Conservation (phyloP, 78 protist species). For the Polysphondylium violaceum region DNA sequence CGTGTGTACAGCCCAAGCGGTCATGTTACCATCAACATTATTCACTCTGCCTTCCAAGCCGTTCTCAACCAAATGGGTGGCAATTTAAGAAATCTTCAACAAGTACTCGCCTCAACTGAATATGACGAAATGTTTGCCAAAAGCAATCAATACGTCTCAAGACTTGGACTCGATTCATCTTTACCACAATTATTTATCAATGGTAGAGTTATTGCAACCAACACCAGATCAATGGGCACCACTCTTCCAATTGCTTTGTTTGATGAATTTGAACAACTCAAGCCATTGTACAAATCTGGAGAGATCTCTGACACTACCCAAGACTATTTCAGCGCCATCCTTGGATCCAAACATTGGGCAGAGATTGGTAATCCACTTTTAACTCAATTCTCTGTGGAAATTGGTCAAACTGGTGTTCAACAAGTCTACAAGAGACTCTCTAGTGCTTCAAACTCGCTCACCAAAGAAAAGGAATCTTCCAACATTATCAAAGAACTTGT, state of each 20-base stretch:
- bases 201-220: constrained; percentile 33
- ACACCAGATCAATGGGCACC: not conserved
- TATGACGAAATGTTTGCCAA: not conserved
- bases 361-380: not conserved
- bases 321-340: constrained; percentile 16
- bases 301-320: not conserved
- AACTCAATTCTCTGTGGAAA: too few species aligned
- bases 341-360: not conserved
- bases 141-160: constrained; percentile 3
- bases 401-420: too few species aligned
- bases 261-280: constrained; percentile 23
- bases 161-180: not conserved
- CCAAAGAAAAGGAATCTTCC: not conserved
- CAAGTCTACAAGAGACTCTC: too few species aligned
- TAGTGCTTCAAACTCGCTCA: too few species aligned
- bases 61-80: constrained; percentile 27
- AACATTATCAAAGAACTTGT: not conserved
- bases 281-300: not conserved
- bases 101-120: not conserved
- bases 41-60: constrained; percentile 14
- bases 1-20: not conserved
- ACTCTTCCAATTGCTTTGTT: not conserved
- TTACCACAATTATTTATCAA: constrained; percentile 51
- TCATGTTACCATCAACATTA: not conserved
- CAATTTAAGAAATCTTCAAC: not conserved